These are phyloP conservation scores for Amanita pseudoporphyria DNA, from an alignment of 768 basidiomycete genomes.

Conservation along the genomic window DNA sequence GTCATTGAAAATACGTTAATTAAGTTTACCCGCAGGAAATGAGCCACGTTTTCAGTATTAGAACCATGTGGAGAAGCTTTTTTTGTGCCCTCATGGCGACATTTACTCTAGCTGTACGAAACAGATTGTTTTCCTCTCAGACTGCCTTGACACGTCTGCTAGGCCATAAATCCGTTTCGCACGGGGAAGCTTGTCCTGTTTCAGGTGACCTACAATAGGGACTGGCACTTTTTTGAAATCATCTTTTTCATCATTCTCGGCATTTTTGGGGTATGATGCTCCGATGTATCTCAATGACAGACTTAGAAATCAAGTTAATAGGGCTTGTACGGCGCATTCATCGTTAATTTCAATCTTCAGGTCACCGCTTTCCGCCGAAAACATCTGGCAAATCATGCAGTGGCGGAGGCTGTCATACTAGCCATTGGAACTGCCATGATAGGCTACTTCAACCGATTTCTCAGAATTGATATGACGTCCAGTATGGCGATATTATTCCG, in stretches of 20 bases:
- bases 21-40: constrained; percentile 61
- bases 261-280: constrained; percentile 74
- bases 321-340: constrained; percentile 96
- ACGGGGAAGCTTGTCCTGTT: constrained; percentile 98
- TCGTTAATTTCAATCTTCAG: constrained; percentile 95
- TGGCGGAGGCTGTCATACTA: constrained; percentile 82
- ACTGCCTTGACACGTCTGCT: constrained; percentile 6
- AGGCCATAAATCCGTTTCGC: constrained; percentile 98
- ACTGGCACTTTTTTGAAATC: constrained; percentile 99
- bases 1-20: not conserved
- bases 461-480: constrained; percentile 97
- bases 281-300: not conserved
- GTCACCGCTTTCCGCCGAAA: constrained; percentile 92
- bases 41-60: constrained; percentile 94
- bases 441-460: constrained; percentile 89
- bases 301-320: constrained; percentile 22
- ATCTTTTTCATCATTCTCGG: constrained; percentile 94
- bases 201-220: constrained; percentile 94
- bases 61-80: constrained; percentile 98
- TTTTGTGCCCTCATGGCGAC: constrained; percentile 97
- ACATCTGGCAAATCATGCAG: constrained; percentile 72
- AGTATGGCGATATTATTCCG: constrained; percentile 91
- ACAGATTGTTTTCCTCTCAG: not conserved
- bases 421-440: constrained; percentile 86
- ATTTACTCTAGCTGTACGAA: constrained; percentile 83